Percentiles rank a stretch among this genome's conserved stretches.
Conservation (phyloP, 208 protist species). For the Trypanosoma cruzi region DNA sequence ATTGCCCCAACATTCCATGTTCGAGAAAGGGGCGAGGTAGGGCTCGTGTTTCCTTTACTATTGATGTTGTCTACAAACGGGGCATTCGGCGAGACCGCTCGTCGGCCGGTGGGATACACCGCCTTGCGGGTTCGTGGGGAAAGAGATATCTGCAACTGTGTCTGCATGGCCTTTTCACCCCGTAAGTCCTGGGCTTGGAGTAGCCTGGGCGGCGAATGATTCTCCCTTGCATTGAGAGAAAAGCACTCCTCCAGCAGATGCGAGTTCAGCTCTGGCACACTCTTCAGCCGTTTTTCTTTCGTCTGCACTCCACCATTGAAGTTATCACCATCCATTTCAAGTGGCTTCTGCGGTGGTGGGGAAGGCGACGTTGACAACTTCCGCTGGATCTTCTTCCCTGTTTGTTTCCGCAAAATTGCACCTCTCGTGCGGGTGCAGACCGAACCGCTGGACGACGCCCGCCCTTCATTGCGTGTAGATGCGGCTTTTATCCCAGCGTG, state of each 20-base stretch:
- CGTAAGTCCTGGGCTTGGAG: constrained; percentile 12
- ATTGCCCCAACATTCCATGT: neutral
- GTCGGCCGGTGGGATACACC: neutral
- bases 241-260: neutral
- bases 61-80: neutral
- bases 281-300: too few relatives aligned
- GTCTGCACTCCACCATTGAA: too few relatives aligned
- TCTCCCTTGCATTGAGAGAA: neutral
- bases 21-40: neutral
- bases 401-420: neutral
- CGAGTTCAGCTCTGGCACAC: neutral
- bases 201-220: constrained; percentile 7
- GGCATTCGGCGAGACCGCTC: neutral
- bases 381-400: neutral
- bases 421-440: neutral
- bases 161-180: neutral
- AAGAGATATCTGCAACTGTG: neutral
- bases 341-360: too few relatives aligned
- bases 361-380: neutral
- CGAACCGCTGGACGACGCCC: neutral
- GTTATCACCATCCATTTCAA: too few relatives aligned
- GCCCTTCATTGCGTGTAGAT: neutral
- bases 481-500: too few relatives aligned
- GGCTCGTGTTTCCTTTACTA: neutral
- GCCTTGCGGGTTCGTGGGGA: constrained; percentile 3